Conservation (phyloP, 2,329 filamentous ascomycete genomes). For the Thielaviopsis populi region DNA sequence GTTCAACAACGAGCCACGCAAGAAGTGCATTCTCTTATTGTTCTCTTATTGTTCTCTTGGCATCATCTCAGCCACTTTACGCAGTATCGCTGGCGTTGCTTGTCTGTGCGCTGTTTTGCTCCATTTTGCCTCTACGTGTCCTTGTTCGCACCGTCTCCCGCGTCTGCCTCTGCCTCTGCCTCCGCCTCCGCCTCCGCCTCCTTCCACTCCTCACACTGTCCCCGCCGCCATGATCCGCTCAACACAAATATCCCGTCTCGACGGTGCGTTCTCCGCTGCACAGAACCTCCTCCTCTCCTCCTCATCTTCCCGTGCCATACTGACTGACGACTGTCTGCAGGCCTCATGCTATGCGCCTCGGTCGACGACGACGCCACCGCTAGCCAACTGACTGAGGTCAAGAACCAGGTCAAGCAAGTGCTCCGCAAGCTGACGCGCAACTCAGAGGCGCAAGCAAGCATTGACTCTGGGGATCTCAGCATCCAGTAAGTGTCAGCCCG, state of each 20-base stretch:
- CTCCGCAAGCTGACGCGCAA: constrained; percentile 78
- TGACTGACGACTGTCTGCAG: constrained; percentile 30
- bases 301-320: background rate
- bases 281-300: background rate
- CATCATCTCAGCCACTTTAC: too few species aligned
- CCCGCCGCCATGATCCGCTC: constrained; percentile 58
- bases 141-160: background rate
- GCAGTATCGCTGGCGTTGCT: too few species aligned
- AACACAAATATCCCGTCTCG: constrained; percentile 85
- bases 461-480: constrained; percentile 69
- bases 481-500: constrained; percentile 52
- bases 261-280: constrained; percentile 42
- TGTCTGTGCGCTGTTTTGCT: background rate
- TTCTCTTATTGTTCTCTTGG: background rate
- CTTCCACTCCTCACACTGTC: background rate
- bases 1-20: too few species aligned
- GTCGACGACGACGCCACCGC: constrained; percentile 81
- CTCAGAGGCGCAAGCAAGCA: constrained; percentile 77
- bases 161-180: background rate
- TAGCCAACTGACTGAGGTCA: constrained; percentile 68
- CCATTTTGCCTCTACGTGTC: background rate
- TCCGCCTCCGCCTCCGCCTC: background rate
- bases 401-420: constrained; percentile 79
- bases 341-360: constrained; percentile 86
- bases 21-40: background rate